Conservation (phyloP, 1,284 basidiomycete species). For the Tilletiaria anomala region DNA sequence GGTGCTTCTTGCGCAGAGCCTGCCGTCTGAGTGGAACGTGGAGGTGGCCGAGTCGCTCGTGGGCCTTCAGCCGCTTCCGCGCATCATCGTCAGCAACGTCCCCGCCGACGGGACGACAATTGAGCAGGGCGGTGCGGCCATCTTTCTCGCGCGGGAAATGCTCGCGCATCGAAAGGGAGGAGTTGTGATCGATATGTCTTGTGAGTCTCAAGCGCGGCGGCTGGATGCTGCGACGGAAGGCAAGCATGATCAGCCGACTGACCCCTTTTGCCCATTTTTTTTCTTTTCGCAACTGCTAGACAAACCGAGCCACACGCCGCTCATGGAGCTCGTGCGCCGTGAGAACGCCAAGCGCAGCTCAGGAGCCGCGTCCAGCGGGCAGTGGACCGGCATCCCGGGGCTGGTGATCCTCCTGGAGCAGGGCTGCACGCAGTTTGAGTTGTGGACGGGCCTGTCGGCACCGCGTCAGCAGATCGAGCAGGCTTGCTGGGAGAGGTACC, state of each 20-base stretch:
- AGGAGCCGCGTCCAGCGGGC: slow-evolving; percentile 3
- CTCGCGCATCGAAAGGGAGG: slow-evolving; percentile 19
- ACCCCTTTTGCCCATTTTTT: background rate
- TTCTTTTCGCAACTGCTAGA: slow-evolving; percentile 2
- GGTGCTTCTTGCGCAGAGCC: slow-evolving; percentile 11
- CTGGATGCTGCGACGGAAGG: background rate
- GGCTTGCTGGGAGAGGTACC: slow-evolving; percentile 21
- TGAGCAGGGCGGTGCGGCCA: slow-evolving; percentile 8
- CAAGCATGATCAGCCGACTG: background rate
- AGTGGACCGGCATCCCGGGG: slow-evolving; percentile 26
- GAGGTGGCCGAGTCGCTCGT: slow-evolving; percentile 14
- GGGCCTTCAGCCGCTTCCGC: slow-evolving; percentile 5
- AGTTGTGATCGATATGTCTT: slow-evolving; percentile 38
- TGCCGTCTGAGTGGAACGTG: slow-evolving; percentile 32
- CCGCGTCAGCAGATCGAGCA: slow-evolving; percentile 19
- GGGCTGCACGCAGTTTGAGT: slow-evolving; percentile 30
- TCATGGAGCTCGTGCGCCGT: slow-evolving; percentile 15
- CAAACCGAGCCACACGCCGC: slow-evolving; percentile 29
- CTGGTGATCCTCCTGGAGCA: slow-evolving; percentile 34
- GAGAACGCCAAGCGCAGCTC: slow-evolving; percentile 1
- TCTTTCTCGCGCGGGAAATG: slow-evolving; percentile 18
- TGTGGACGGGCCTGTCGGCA: slow-evolving; percentile 29
- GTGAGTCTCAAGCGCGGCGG: no score
- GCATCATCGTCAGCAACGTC: slow-evolving; percentile 30
- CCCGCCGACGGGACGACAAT: slow-evolving; percentile 26